Evolutionary conservation across 2,329 filamentous ascomycete species (phyloP).

Genomic region (Septoria petroselini): DNA sequence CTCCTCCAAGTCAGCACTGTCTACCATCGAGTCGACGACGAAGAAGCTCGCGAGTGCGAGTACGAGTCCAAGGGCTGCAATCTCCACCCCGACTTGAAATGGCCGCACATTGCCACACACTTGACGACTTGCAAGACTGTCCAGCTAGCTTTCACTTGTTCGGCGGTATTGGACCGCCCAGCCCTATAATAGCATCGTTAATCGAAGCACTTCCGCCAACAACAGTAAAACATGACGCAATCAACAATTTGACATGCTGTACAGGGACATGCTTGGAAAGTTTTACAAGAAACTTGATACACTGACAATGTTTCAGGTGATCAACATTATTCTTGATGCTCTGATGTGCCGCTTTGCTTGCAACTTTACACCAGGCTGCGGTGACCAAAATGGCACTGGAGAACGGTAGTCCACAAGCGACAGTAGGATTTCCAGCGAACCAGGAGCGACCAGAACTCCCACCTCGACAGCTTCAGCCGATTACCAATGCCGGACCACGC

Average conservation of each 20-base stretch:
- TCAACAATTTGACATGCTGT: neutral
- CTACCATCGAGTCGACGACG: conserved; percentile 47
- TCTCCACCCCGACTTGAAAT: conserved; percentile 46
- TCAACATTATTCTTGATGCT: conserved; percentile 1
- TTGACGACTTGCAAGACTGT: conserved; percentile 46
- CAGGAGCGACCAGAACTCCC: conserved; percentile 9
- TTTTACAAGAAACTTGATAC: conserved; percentile 12
- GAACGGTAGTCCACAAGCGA: neutral
- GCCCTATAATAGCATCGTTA: too few relatives aligned
- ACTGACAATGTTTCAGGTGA: neutral
- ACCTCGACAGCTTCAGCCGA: conserved; percentile 5
- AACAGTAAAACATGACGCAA: conserved; percentile 3
- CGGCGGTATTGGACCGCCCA: conserved; percentile 45
- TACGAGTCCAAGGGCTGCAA: too few relatives aligned
- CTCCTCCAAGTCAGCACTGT: conserved; percentile 43
- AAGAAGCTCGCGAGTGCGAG: conserved; percentile 41
- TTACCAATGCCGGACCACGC: conserved; percentile 5
- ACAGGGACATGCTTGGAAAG: conserved; percentile 5
- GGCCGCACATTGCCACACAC: conserved; percentile 44
- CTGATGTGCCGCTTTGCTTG: neutral
- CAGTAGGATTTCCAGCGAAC: neutral
- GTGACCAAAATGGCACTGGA: neutral
- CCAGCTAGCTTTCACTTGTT: conserved; percentile 44
- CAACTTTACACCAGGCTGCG: neutral
- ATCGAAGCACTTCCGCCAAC: too few relatives aligned